Evolutionary conservation across 2,329 filamentous ascomycete genomes (phyloP).

Genomic region (Dichotomopilus funicola): DNA sequence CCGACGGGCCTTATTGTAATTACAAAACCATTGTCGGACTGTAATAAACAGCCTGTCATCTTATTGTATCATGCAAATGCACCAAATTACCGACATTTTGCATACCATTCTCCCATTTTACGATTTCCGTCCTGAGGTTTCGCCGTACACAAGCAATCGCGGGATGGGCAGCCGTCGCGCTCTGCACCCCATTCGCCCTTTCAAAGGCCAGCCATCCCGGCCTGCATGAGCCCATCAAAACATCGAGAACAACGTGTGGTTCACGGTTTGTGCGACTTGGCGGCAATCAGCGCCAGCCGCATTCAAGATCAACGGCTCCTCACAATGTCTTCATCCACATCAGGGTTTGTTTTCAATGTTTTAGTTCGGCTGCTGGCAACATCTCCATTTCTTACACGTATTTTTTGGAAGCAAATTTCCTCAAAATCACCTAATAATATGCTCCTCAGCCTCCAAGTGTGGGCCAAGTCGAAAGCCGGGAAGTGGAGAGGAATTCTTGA

Average conservation of each 20-base stretch:
- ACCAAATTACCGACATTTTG: background rate
- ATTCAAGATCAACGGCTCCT: background rate
- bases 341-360: background rate
- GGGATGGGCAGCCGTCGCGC: slow-evolving; percentile 2
- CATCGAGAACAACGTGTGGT: slow-evolving; percentile 3
- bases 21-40: background rate
- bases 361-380: background rate
- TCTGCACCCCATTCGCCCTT: slow-evolving; percentile 9
- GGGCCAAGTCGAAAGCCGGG: too few relatives aligned
- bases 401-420: background rate
- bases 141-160: background rate
- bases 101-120: background rate
- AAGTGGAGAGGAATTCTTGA: too few relatives aligned
- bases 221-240: slow-evolving; percentile 13
- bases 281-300: slow-evolving; percentile 1
- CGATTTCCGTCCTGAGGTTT: background rate
- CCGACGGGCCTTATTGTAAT: slow-evolving; percentile 1
- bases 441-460: too few relatives aligned
- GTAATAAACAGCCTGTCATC: background rate
- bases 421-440: background rate
- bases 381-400: too few relatives aligned
- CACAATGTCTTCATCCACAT: background rate
- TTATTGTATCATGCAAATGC: background rate
- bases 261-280: background rate
- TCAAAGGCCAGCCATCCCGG: background rate